These are phyloP conservation scores for Apiotrichum mycotoxinovorans DNA, from an alignment of 1,284 basidiomycete genomes.

Conservation along the genomic window DNA sequence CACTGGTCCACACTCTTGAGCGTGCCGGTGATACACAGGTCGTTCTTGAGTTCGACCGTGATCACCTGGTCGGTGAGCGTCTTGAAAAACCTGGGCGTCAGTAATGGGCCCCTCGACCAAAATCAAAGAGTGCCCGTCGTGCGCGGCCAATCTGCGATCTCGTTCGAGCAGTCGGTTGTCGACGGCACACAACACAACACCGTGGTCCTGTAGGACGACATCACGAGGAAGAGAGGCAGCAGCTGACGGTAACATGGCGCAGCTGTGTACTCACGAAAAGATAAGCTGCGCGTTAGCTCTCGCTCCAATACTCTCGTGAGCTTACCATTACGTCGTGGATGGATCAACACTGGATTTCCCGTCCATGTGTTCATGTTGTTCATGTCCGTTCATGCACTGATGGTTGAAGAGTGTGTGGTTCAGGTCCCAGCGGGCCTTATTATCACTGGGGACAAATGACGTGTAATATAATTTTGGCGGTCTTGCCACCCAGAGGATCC, in stretches of 20 bases:
- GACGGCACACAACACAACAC: too few species aligned
- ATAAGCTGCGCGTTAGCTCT: slow-evolving; percentile 33
- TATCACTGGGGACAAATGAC: not conserved
- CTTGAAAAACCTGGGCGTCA: slow-evolving; percentile 73
- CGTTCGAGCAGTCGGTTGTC: too few species aligned
- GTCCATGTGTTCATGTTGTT: not conserved
- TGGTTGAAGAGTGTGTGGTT: too few species aligned
- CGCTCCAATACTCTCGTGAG: not conserved
- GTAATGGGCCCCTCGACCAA: too few species aligned
- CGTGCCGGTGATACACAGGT: slow-evolving; percentile 92
- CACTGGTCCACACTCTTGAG: slow-evolving; percentile 98
- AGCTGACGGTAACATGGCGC: not conserved
- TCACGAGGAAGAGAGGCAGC: not conserved
- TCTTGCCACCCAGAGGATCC: not conserved
- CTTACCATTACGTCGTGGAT: slow-evolving; percentile 4
- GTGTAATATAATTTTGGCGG: not conserved
- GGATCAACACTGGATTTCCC: not conserved
- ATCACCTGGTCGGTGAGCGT: slow-evolving; percentile 95
- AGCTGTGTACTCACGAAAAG: slow-evolving; percentile 36
- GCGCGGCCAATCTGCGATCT: too few species aligned
- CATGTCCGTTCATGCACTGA: not conserved
- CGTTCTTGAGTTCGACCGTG: slow-evolving; percentile 98
- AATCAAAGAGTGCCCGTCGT: too few species aligned
- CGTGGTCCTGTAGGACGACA: too few species aligned
- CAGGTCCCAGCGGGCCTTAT: too few species aligned